These are phyloP conservation scores for Ophiostoma populinum DNA, from an alignment of 2,329 filamentous ascomycete genomes.

Conservation along the genomic window DNA sequence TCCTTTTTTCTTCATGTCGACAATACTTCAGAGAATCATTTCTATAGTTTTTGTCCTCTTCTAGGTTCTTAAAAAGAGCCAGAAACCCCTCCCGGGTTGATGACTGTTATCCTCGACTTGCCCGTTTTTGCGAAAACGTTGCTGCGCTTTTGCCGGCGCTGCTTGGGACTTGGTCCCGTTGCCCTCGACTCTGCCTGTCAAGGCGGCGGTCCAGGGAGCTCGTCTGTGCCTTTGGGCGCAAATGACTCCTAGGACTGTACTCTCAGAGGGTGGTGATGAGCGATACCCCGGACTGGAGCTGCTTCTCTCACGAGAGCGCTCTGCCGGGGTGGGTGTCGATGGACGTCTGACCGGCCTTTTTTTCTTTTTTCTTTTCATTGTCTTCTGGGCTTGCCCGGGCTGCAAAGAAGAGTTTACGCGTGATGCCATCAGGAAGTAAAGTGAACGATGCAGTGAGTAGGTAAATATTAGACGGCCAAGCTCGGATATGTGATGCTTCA, in stretches of 20 bases:
- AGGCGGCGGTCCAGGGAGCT: constrained; percentile 33
- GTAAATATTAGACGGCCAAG: not conserved
- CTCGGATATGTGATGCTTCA: no score
- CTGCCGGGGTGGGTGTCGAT: constrained; percentile 63
- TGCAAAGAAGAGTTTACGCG: constrained; percentile 43
- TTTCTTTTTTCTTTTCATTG: constrained; percentile 36
- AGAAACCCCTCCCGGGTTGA: constrained; percentile 93
- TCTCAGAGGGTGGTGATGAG: constrained; percentile 81
- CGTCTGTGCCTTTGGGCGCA: constrained; percentile 1
- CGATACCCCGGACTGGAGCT: constrained; percentile 55
- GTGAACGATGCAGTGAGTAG: no score
- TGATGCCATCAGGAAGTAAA: no score
- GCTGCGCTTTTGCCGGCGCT: constrained; percentile 3
- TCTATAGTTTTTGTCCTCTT: constrained; percentile 93
- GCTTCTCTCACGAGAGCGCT: constrained; percentile 49
- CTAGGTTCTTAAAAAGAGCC: constrained; percentile 85
- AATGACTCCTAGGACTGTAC: constrained; percentile 34
- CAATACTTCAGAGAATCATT: constrained; percentile 75
- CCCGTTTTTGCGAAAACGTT: constrained; percentile 9
- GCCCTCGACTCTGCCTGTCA: constrained; percentile 40
- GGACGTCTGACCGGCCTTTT: constrained; percentile 73
- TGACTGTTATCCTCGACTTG: constrained; percentile 65
- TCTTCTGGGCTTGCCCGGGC: constrained; percentile 27
- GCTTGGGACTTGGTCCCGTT: constrained; percentile 24
- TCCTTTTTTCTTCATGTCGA: constrained; percentile 40